Evolutionary conservation across 2,329 filamentous ascomycete species (phyloP).

Genomic region (Cytospora mali): DNA sequence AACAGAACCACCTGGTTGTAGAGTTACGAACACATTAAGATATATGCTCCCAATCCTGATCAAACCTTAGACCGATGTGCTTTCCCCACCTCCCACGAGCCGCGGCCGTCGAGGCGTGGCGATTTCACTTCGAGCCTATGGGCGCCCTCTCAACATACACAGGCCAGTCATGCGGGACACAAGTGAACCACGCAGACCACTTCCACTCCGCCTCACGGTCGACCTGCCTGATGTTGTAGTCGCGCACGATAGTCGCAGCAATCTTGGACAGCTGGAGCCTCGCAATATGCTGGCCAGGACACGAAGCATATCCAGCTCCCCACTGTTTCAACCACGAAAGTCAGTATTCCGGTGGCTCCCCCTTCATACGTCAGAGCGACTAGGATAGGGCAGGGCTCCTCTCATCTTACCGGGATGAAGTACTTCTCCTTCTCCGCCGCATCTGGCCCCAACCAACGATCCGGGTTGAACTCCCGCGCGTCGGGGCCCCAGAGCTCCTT

Average conservation of each 20-base stretch:
- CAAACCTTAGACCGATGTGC: not conserved
- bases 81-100: not conserved
- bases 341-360: too few relatives aligned
- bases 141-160: slow-evolving; percentile 27
- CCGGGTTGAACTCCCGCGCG: slow-evolving; percentile 32
- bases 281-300: slow-evolving; percentile 30
- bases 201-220: slow-evolving; percentile 27
- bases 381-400: too few relatives aligned
- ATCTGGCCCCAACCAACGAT: slow-evolving; percentile 31
- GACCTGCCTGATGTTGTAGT: slow-evolving; percentile 30
- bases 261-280: slow-evolving; percentile 30
- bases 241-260: slow-evolving; percentile 28
- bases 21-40: too few relatives aligned
- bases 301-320: slow-evolving; percentile 28
- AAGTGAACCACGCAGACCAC: slow-evolving; percentile 28
- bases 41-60: too few relatives aligned
- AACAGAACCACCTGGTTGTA: too few relatives aligned
- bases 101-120: too few relatives aligned
- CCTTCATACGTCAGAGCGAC: too few relatives aligned
- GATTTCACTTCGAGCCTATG: not conserved
- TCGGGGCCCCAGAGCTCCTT: slow-evolving; percentile 33
- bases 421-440: slow-evolving; percentile 31
- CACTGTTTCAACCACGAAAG: slow-evolving; percentile 11
- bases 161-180: slow-evolving; percentile 29
- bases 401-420: slow-evolving; percentile 31